phyloP scores from a whole-genome alignment of 164 flowering plant species.

The Dillenia suffruticosa region DNA sequence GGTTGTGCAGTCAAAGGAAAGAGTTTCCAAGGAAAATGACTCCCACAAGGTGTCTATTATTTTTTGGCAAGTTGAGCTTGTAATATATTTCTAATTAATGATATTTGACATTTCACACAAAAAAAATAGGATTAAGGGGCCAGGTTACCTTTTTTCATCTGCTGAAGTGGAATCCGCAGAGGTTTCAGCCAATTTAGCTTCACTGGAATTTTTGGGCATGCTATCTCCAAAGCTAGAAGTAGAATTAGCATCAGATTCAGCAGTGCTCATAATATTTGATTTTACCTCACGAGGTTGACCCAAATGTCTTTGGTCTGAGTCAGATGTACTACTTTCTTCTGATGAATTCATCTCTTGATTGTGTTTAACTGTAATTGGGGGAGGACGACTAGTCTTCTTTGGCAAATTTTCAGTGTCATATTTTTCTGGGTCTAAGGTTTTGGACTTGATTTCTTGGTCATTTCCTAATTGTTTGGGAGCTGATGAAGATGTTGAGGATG shows the following conservation, averaged over 20 bases:
- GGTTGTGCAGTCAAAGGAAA: no score
- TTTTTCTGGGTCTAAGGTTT: neutral
- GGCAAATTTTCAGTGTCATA: neutral
- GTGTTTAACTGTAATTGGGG: neutral
- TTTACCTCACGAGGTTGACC: slow-evolving; percentile 8
- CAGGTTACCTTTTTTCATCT: slow-evolving; percentile 27
- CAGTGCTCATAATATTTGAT: slow-evolving; percentile 3
- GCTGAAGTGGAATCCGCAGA: slow-evolving; percentile 9
- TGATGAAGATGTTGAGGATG: slow-evolving; percentile 34
- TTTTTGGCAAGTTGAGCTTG: neutral
- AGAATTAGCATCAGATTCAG: slow-evolving; percentile 9
- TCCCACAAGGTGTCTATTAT: no score
- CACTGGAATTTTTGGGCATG: slow-evolving; percentile 3
- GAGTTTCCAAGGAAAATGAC: no score
- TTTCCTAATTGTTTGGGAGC: slow-evolving; percentile 15
- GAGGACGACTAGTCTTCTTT: neutral
- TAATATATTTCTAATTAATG: neutral
- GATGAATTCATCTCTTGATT: slow-evolving; percentile 7
- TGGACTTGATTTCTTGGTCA: slow-evolving; percentile 13
- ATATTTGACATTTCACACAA: neutral
- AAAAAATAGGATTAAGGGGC: neutral
- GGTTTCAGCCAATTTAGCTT: slow-evolving; percentile 6
- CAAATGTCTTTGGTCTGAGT: neutral
- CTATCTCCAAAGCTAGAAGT: neutral
- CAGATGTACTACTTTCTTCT: slow-evolving; percentile 1